Percentiles rank a stretch among this genome's conserved stretches.
Evolutionary conservation across 139 green algal genomes (phyloP).

Genomic region (Chlorella vulgaris): DNA sequence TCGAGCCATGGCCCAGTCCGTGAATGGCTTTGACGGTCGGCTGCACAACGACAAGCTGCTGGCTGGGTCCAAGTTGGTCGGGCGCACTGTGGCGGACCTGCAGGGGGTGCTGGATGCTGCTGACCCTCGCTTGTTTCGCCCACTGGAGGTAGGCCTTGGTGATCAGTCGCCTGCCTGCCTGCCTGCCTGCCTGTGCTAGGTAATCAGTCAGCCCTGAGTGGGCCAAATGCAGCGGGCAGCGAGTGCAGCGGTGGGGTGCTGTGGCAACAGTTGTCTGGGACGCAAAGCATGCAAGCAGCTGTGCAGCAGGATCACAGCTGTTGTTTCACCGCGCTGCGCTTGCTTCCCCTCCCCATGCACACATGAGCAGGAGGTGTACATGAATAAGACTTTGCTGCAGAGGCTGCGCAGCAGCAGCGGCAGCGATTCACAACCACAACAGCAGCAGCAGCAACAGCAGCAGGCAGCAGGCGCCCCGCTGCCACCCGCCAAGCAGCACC

Average conservation of each 20-base stretch:
- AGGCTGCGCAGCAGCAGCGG: conserved; percentile 1
- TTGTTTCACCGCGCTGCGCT: too few species aligned
- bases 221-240: too few species aligned
- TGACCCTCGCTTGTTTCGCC: conserved; percentile 33
- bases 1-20: conserved; percentile 22
- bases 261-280: too few species aligned
- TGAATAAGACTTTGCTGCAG: conserved; percentile 29
- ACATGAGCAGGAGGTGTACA: conserved; percentile 34
- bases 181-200: too few species aligned
- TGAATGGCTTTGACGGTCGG: conserved; percentile 39
- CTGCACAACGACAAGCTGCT: conserved; percentile 34
- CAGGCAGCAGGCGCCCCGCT: neutral
- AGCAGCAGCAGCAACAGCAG: neutral
- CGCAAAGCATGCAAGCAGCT: too few species aligned
- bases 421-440: neutral
- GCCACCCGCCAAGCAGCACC: conserved; percentile 3
- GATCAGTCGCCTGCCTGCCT: neutral
- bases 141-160: conserved; percentile 22
- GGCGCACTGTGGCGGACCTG: conserved; percentile 16
- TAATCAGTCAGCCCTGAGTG: neutral
- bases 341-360: neutral
- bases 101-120: neutral
- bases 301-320: too few species aligned
- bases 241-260: too few species aligned
- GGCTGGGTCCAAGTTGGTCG: conserved; percentile 22